Evolutionary conservation across 805 yeast species (phyloP).

Genomic region (Cyberlindnera mycetangii): DNA sequence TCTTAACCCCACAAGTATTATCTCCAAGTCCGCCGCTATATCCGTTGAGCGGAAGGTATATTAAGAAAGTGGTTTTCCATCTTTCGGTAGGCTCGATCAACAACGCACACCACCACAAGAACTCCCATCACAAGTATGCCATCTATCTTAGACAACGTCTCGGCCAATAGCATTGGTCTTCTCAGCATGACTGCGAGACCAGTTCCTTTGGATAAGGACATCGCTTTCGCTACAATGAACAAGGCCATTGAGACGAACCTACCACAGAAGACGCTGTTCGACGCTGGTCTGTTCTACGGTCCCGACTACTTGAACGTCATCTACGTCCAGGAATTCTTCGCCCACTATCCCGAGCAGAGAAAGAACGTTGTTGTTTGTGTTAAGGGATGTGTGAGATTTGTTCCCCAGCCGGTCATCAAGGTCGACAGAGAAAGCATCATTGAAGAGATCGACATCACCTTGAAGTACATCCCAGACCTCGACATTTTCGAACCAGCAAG

Average conservation of each 20-base stretch:
- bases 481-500: constrained; percentile 75
- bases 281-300: constrained; percentile 82
- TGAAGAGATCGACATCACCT: constrained; percentile 44
- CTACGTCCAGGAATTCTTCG: constrained; percentile 55
- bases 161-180: constrained; percentile 63
- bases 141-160: constrained; percentile 9
- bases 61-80: too few relatives aligned
- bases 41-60: too few relatives aligned
- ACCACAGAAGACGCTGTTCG: constrained; percentile 51
- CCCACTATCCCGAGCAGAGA: constrained; percentile 52
- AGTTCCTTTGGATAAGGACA: constrained; percentile 48
- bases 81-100: too few relatives aligned
- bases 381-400: constrained; percentile 56
- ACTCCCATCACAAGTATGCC: constrained; percentile 1
- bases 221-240: constrained; percentile 52
- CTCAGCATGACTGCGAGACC: constrained; percentile 79
- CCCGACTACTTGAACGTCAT: constrained; percentile 49
- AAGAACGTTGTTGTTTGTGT: constrained; percentile 57
- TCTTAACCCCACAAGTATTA: too few relatives aligned
- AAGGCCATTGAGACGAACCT: constrained; percentile 41
- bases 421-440: constrained; percentile 46
- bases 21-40: too few relatives aligned
- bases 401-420: constrained; percentile 42
- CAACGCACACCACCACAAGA: too few relatives aligned
- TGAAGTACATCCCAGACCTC: constrained; percentile 39